These are phyloP conservation scores for Harringtonia aguacate DNA, from an alignment of 2,329 filamentous ascomycete species.

Conservation along the genomic window DNA sequence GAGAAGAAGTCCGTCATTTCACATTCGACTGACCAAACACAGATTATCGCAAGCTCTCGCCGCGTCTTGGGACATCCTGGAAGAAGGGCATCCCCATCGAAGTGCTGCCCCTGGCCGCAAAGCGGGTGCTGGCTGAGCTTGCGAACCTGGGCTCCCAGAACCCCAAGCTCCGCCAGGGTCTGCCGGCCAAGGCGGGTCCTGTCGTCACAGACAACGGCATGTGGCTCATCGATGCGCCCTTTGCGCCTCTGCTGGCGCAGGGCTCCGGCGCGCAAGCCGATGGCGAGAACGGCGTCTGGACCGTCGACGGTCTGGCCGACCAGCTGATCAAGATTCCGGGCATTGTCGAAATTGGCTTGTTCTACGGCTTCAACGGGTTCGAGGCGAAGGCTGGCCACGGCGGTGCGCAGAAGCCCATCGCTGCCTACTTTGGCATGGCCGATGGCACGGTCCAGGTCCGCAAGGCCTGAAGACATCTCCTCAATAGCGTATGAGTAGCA, in stretches of 20 bases:
- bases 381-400: constrained; percentile 47
- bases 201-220: constrained; percentile 74
- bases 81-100: constrained; percentile 81
- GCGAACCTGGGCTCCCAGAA: constrained; percentile 59
- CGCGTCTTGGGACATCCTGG: constrained; percentile 66
- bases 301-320: constrained; percentile 62
- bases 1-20: not conserved
- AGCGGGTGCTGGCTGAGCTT: constrained; percentile 65
- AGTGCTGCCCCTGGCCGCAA: constrained; percentile 75
- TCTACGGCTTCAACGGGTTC: constrained; percentile 69
- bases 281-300: constrained; percentile 61
- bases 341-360: constrained; percentile 86
- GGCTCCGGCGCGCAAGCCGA: constrained; percentile 31
- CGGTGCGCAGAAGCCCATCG: constrained; percentile 81
- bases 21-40: not conserved
- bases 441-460: constrained; percentile 55
- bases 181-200: constrained; percentile 65
- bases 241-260: constrained; percentile 55
- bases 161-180: constrained; percentile 61
- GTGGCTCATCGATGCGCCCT: constrained; percentile 88
- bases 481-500: too few relatives aligned
- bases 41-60: constrained; percentile 83
- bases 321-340: constrained; percentile 74
- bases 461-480: constrained; percentile 7
- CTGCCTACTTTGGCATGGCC: constrained; percentile 89